Conservation (phyloP, 2,329 filamentous ascomycete genomes). For the Aspergillus calidoustus region DNA sequence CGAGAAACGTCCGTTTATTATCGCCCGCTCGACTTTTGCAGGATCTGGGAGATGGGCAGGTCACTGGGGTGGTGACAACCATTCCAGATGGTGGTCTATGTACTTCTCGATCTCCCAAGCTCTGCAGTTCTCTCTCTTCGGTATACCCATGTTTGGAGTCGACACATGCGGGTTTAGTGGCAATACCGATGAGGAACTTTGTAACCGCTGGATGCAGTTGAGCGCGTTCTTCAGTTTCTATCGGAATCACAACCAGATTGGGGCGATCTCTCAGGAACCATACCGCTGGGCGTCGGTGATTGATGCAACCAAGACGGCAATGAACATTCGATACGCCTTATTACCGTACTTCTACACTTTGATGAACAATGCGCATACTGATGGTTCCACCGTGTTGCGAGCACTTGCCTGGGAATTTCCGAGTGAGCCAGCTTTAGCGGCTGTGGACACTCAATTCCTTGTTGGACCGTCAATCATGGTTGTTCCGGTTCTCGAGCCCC, state of each 20-base stretch:
- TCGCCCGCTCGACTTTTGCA: slow-evolving; percentile 79
- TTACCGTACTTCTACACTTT: slow-evolving; percentile 79
- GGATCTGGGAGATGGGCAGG: slow-evolving; percentile 76
- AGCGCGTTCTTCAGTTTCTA: slow-evolving; percentile 79
- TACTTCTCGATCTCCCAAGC: slow-evolving; percentile 78
- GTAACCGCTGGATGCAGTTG: slow-evolving; percentile 74
- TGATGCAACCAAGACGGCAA: slow-evolving; percentile 67
- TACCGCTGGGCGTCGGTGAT: slow-evolving; percentile 71
- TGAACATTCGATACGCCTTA: slow-evolving; percentile 71
- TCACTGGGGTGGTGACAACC: slow-evolving; percentile 82
- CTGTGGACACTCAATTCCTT: slow-evolving; percentile 73
- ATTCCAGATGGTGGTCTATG: slow-evolving; percentile 73
- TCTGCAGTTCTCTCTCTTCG: slow-evolving; percentile 73
- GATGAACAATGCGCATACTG: slow-evolving; percentile 68
- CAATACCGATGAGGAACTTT: slow-evolving; percentile 71
- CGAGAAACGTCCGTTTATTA: slow-evolving; percentile 77
- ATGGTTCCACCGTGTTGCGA: slow-evolving; percentile 72
- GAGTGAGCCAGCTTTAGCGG: slow-evolving; percentile 68
- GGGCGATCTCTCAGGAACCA: slow-evolving; percentile 68
- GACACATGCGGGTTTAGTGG: slow-evolving; percentile 73
- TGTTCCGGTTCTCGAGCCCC: slow-evolving; percentile 66
- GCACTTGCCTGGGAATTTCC: slow-evolving; percentile 77
- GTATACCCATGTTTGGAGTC: slow-evolving; percentile 76
- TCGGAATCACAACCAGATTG: slow-evolving; percentile 72
- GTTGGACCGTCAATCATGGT: slow-evolving; percentile 70